phyloP scores from a whole-genome alignment of 2,329 filamentous ascomycete genomes.

The Plectosphaerella plurivora region DNA sequence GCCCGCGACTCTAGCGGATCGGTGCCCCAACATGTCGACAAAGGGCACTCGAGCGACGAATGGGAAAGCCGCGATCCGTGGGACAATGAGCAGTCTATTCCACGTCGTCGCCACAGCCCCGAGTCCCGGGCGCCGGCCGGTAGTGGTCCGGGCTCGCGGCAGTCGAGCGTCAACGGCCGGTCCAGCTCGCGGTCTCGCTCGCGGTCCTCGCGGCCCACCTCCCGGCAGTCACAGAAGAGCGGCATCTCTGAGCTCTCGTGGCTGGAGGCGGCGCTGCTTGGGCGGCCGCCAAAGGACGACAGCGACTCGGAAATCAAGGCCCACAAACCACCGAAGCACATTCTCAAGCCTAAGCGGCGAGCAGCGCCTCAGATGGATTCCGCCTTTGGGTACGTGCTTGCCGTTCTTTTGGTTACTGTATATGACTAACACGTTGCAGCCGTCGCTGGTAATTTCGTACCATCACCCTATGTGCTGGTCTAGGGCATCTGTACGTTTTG shows the following conservation, averaged over 20 bases:
- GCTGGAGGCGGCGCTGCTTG: slow-evolving; percentile 32
- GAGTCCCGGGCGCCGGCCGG: background rate
- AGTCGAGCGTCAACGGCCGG: slow-evolving; percentile 4
- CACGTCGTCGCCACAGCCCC: no score
- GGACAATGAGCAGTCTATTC: no score
- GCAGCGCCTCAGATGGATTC: slow-evolving; percentile 27
- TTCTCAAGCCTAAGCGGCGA: slow-evolving; percentile 19
- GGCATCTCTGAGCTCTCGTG: slow-evolving; percentile 29
- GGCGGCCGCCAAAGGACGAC: slow-evolving; percentile 21
- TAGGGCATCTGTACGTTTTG: no score
- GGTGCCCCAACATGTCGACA: background rate
- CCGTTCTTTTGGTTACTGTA: background rate
- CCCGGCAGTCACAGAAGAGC: slow-evolving; percentile 4
- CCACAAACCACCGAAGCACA: slow-evolving; percentile 8
- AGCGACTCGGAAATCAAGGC: slow-evolving; percentile 20
- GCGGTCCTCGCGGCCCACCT: slow-evolving; percentile 5
- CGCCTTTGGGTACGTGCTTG: slow-evolving; percentile 25
- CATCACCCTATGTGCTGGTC: no score
- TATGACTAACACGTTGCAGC: slow-evolving; percentile 13
- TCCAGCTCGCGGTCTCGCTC: slow-evolving; percentile 5
- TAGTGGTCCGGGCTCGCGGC: slow-evolving; percentile 3
- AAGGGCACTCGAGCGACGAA: no score
- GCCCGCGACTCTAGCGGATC: background rate
- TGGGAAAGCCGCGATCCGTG: no score
- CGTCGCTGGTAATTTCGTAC: slow-evolving; percentile 26